Base-by-base conservation (phyloP, 208 protist species). In the Trichomonas tenax region DNA sequence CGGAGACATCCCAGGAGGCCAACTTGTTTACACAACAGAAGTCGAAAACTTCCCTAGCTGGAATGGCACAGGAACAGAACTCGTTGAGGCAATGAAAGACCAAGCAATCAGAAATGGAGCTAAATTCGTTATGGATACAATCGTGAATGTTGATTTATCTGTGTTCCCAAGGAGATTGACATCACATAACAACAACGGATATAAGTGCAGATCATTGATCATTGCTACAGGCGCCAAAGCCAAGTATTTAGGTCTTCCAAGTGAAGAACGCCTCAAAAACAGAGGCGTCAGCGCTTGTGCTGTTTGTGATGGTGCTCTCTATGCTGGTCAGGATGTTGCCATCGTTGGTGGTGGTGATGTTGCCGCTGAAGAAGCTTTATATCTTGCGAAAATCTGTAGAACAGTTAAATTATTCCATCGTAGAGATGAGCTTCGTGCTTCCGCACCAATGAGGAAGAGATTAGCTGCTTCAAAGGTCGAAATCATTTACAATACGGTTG, bases 21-120 rank as follows among this genome's bases (percentile, higher is more conserved):
- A 98, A 97, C 96, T 98, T 44, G 98, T 97, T 36, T 98, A 97
- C 26, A 98, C 98, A n/a, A 98, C 97, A 38, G 97, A 98, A 63
- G 97, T 98, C 41, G 97, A 98, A 89, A 98, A 98, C 96, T 98
- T 98, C 96, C 98, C 97, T 58, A 98, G 98, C 17, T 93, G 6
- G 0, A 96, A 23, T 44, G 46, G 46, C 0, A 96, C 63, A 34
- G 97, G 97, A 49, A 14, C 84, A 63, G 96, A 97, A 14, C 96
- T 98, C 36, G 97, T 96, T 84, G 96, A 97, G 15, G 90, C 63
- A 23, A 96, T 98, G 89, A 51, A 96, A 46, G 86, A 97, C 11
- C 97, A 98, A 96, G 96, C 58, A 10, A 36, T 58, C 40, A 88
- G 49, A 31, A 72, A 34, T 40, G 96, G 95, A 17, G 81, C 95